phyloP scores from a whole-genome alignment of 768 basidiomycete species.

The Gloeopeniophorella convolvens region DNA sequence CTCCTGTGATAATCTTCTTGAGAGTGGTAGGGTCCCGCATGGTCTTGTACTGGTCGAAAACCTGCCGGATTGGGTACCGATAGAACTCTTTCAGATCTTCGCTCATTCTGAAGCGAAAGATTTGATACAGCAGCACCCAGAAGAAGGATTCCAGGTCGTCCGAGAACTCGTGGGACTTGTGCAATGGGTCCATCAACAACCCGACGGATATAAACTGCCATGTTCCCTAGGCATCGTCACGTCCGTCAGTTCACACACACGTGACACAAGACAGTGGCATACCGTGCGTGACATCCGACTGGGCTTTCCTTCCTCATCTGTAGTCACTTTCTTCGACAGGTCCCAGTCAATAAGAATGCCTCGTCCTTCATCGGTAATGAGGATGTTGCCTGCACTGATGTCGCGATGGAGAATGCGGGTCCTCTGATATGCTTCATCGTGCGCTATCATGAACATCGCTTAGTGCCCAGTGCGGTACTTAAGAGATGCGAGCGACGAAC shows the following conservation, averaged over 20 bases:
- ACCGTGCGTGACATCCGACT: not conserved
- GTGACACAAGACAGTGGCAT: not conserved
- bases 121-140: slow-evolving; percentile 9
- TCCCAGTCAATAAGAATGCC: slow-evolving; percentile 7
- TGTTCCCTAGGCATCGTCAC: slow-evolving; percentile 16
- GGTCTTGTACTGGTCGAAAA: not conserved
- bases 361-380: not conserved
- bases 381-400: slow-evolving; percentile 1
- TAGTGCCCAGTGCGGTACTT: not conserved
- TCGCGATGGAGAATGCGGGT: slow-evolving; percentile 2
- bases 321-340: not conserved
- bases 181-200: not conserved
- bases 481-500: not conserved
- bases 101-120: not conserved
- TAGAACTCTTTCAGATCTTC: not conserved
- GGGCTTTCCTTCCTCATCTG: not conserved
- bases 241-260: not conserved
- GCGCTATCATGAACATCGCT: not conserved
- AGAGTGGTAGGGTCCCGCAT: too few species aligned
- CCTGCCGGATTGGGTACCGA: not conserved
- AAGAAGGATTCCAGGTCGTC: slow-evolving; percentile 21
- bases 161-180: not conserved
- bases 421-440: not conserved
- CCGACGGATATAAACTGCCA: slow-evolving; percentile 18
- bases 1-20: too few species aligned